A percentile compares a stretch with the other conserved stretches of the same genome.
Evolutionary conservation across 1,139 yeast species (phyloP).

Genomic region (Geotrichum siamense): DNA sequence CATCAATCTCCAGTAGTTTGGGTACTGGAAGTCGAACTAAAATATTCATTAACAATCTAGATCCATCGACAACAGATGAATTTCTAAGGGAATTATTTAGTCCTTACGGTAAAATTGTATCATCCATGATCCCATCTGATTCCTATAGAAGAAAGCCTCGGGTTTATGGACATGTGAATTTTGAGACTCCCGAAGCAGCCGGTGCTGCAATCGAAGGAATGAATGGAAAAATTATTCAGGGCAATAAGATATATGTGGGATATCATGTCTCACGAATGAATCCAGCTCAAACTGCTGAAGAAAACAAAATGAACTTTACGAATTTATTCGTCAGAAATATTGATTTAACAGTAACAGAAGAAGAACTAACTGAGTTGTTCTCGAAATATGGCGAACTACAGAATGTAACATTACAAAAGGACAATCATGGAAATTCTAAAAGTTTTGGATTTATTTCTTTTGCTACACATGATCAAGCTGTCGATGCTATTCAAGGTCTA

Average conservation of each 20-base stretch:
- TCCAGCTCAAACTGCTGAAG: conserved; percentile 78
- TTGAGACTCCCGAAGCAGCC: conserved; percentile 74
- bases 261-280: conserved; percentile 80
- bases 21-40: conserved; percentile 43
- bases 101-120: conserved; percentile 80
- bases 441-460: conserved; percentile 90
- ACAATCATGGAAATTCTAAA: conserved; percentile 71
- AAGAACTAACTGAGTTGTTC: conserved; percentile 16
- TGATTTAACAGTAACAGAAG: conserved; percentile 34
- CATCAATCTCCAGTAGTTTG: not conserved
- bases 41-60: conserved; percentile 83
- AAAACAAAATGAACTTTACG: conserved; percentile 75
- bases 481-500: conserved; percentile 71
- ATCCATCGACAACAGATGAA: conserved; percentile 74
- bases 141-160: conserved; percentile 37
- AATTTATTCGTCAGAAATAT: conserved; percentile 83
- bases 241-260: conserved; percentile 81
- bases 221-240: conserved; percentile 82
- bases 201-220: conserved; percentile 79
- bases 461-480: conserved; percentile 72
- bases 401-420: conserved; percentile 61
- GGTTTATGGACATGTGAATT: conserved; percentile 93
- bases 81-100: conserved; percentile 73
- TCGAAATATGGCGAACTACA: conserved; percentile 53
- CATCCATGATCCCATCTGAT: conserved; percentile 86